Percentiles rank a stretch among this genome's conserved stretches.
These are phyloP conservation scores for Diaporthe sp. DNA, from an alignment of 2,329 filamentous ascomycete genomes.

Conservation along the genomic window DNA sequence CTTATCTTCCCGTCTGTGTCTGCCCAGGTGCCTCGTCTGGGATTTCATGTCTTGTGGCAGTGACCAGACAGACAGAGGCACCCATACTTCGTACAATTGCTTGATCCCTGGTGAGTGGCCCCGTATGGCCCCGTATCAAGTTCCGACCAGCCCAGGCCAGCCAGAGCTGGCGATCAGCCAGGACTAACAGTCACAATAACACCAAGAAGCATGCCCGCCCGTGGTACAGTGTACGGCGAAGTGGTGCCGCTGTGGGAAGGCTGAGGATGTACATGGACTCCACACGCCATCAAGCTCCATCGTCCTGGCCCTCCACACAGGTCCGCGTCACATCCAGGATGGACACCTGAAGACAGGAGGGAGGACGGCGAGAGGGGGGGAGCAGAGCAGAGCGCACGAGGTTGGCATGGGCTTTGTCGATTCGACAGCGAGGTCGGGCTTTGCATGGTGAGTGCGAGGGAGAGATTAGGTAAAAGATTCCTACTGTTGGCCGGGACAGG, in stretches of 20 bases:
- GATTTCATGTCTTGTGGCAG: slow-evolving; percentile 23
- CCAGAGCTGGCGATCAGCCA: background rate
- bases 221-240: slow-evolving; percentile 2
- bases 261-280: slow-evolving; percentile 16
- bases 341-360: slow-evolving; percentile 12
- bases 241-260: slow-evolving; percentile 12
- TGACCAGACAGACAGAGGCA: background rate
- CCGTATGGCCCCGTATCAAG: slow-evolving; percentile 13
- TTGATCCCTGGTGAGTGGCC: background rate
- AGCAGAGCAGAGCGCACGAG: slow-evolving; percentile 22
- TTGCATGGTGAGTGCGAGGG: slow-evolving; percentile 22
- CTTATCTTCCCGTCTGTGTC: slow-evolving; percentile 23
- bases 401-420: slow-evolving; percentile 28
- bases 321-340: slow-evolving; percentile 26
- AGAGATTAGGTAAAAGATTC: slow-evolving; percentile 49
- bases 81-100: background rate
- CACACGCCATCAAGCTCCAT: slow-evolving; percentile 3
- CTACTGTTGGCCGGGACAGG: slow-evolving; percentile 35
- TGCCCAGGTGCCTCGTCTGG: background rate
- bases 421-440: slow-evolving; percentile 38
- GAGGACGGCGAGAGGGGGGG: slow-evolving; percentile 10
- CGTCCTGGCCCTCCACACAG: slow-evolving; percentile 14
- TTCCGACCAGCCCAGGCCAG: slow-evolving; percentile 3
- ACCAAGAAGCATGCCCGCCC: background rate
- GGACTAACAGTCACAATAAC: slow-evolving; percentile 16